phyloP scores from a whole-genome alignment of 164 flowering plant genomes.

The Macadamia tetraphylla region DNA sequence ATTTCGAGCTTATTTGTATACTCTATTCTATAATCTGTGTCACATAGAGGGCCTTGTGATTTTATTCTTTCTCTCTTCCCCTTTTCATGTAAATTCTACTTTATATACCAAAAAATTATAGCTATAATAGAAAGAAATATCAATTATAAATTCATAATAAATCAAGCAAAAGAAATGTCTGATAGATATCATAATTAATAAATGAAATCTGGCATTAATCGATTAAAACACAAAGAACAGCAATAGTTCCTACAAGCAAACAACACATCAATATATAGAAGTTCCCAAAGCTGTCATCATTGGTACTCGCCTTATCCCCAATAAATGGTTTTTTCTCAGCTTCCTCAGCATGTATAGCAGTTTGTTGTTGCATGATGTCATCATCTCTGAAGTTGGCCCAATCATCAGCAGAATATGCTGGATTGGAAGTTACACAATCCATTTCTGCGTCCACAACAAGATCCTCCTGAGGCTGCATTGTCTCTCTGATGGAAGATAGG shows the following conservation, averaged over 20 bases:
- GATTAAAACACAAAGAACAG: background rate
- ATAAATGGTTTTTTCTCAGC: slow-evolving; percentile 64
- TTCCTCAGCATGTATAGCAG: slow-evolving; percentile 53
- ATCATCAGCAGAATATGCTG: slow-evolving; percentile 21
- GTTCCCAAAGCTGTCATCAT: background rate
- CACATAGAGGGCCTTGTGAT: too few species aligned
- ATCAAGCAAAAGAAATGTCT: too few species aligned
- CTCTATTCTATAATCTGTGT: too few species aligned
- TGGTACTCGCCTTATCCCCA: slow-evolving; percentile 61
- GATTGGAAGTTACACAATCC: slow-evolving; percentile 17
- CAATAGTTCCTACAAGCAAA: background rate
- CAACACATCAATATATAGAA: background rate
- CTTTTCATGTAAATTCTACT: too few species aligned
- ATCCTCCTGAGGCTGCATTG: slow-evolving; percentile 26
- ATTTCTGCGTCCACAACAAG: slow-evolving; percentile 18
- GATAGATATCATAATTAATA: background rate
- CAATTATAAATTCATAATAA: background rate
- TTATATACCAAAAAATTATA: too few species aligned
- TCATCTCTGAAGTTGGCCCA: slow-evolving; percentile 58
- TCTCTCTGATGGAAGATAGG: background rate
- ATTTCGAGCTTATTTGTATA: too few species aligned
- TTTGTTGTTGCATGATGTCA: slow-evolving; percentile 71
- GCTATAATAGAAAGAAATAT: background rate
- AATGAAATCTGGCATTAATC: too few species aligned
- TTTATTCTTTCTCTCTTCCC: too few species aligned